Base-by-base conservation (phyloP, 495 filamentous ascomycete species). In the Neurospora tetraspora region DNA sequence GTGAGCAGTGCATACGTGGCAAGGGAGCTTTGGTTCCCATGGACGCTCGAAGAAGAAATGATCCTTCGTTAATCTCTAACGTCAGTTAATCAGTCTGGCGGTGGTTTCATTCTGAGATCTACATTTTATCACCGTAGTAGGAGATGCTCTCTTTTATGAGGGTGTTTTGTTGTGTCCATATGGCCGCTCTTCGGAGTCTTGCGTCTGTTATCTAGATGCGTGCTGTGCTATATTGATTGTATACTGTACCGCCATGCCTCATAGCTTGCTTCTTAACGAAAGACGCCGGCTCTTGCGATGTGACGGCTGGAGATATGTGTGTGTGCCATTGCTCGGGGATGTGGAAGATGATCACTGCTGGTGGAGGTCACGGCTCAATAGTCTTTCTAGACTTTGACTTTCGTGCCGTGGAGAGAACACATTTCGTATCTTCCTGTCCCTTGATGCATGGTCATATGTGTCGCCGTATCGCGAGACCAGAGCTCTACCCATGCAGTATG, bases 51-150 rank as follows among this genome's bases (percentile, higher is more conserved):
- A 85, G 84, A 86, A 78, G 61, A 83, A 83, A 82, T 77, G 85
- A 86, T 88, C 86, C 84, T 82, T 88, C 86, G 85, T 88, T 88
- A 88, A 88, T 88, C 86, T 84, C 86, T 73, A 82, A 78, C 80
- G 80, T 80, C 83, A 82, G 81, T 80, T 78, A 76, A 77, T 82
- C 85, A 73, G 81, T 87, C 83, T 86, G 83, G 81, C 80, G 78
- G 75, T 80, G 81, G 86, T 88, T 88, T 88, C 86, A 87, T 77
- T 84, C 83, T 83, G 84, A 83, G 86, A 88, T 87, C 86, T 85
- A 88, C 83, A 88, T 84, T 79, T 73, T 20, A 10, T 36, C 43
- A 20, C 23, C 20, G 23, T 61, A 61, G n/a, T n/a, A n/a, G n/a
- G n/a, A n/a, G n/a, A n/a, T n/a, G n/a, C n/a, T n/a, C n/a, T n/a